These are phyloP conservation scores for Lentinula detonsa DNA, from an alignment of 768 basidiomycete species.

Conservation along the genomic window DNA sequence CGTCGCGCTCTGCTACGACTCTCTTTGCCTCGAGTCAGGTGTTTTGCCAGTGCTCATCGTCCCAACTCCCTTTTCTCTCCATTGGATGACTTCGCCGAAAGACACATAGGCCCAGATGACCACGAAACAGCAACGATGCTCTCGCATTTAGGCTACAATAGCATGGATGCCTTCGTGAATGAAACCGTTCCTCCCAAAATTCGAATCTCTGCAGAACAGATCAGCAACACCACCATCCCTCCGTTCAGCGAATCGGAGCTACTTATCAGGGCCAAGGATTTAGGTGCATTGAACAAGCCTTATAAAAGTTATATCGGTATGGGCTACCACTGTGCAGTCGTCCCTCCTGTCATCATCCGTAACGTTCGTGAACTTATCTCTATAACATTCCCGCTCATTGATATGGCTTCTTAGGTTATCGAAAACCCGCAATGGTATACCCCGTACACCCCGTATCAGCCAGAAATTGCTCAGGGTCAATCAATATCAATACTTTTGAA, in stretches of 20 bases:
- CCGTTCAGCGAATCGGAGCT: conserved; percentile 86
- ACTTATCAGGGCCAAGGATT: conserved; percentile 60
- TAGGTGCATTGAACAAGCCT: conserved; percentile 74
- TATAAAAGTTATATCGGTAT: conserved; percentile 96
- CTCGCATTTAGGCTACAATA: conserved; percentile 70
- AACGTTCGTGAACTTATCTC: conserved; percentile 50
- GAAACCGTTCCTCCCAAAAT: conserved; percentile 81
- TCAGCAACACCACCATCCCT: conserved; percentile 66
- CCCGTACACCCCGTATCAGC: conserved; percentile 93
- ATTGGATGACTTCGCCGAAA: conserved; percentile 83
- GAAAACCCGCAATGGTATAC: conserved; percentile 99
- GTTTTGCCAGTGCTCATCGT: conserved; percentile 57
- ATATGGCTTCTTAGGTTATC: conserved; percentile 47
- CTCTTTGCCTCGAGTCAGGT: conserved; percentile 20
- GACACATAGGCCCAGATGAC: conserved; percentile 91
- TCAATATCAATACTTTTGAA: conserved; percentile 9
- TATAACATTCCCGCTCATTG: not conserved
- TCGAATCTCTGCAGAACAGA: conserved; percentile 52
- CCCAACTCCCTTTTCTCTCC: conserved; percentile 70
- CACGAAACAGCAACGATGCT: conserved; percentile 83
- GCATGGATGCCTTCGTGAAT: conserved; percentile 83
- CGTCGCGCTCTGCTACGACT: conserved; percentile 16
- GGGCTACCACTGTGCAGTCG: conserved; percentile 94
- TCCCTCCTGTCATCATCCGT: conserved; percentile 92
- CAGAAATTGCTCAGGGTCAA: conserved; percentile 95